A percentile compares a stretch with the other conserved stretches of the same genome.
Conservation (phyloP, 2,329 filamentous ascomycete genomes). For the Diaporthe sp. region DNA sequence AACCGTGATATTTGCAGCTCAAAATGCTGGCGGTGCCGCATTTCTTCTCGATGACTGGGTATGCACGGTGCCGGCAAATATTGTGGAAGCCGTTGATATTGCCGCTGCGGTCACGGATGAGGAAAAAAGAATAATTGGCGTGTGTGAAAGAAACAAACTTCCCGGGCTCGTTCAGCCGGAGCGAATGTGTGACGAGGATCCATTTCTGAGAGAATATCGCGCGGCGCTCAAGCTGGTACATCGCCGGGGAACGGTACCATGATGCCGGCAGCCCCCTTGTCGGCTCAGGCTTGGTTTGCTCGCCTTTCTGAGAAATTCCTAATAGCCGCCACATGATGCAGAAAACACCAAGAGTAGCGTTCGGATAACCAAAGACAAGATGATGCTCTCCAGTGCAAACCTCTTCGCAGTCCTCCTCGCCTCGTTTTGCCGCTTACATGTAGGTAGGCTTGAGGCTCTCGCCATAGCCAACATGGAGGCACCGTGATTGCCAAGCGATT, state of each 20-base stretch:
- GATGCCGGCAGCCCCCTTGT: slow-evolving; percentile 56
- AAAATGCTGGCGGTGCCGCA: slow-evolving; percentile 54
- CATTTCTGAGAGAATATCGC: slow-evolving; percentile 59
- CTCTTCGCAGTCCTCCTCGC: background rate
- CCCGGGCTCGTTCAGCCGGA: slow-evolving; percentile 51
- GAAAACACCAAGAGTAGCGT: background rate
- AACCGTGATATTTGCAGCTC: slow-evolving; percentile 61
- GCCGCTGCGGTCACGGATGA: slow-evolving; percentile 52
- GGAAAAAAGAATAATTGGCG: slow-evolving; percentile 55
- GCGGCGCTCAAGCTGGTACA: slow-evolving; percentile 60
- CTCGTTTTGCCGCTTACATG: background rate
- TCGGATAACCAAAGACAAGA: background rate
- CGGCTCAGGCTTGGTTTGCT: slow-evolving; percentile 42
- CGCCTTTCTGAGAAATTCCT: slow-evolving; percentile 15
- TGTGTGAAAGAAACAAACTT: slow-evolving; percentile 52
- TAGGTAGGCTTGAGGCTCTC: slow-evolving; percentile 1
- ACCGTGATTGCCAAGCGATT: background rate
- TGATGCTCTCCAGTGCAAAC: background rate
- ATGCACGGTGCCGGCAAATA: slow-evolving; percentile 59
- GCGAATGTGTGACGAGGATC: slow-evolving; percentile 53
- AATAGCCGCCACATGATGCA: slow-evolving; percentile 37
- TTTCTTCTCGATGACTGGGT: slow-evolving; percentile 54
- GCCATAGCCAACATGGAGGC: background rate
- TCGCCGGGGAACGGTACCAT: slow-evolving; percentile 58
- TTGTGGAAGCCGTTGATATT: slow-evolving; percentile 59